A percentile compares a stretch with the other conserved stretches of the same genome.
Conservation (phyloP, 768 basidiomycete genomes). For the Tricholoma hemisulphureum region DNA sequence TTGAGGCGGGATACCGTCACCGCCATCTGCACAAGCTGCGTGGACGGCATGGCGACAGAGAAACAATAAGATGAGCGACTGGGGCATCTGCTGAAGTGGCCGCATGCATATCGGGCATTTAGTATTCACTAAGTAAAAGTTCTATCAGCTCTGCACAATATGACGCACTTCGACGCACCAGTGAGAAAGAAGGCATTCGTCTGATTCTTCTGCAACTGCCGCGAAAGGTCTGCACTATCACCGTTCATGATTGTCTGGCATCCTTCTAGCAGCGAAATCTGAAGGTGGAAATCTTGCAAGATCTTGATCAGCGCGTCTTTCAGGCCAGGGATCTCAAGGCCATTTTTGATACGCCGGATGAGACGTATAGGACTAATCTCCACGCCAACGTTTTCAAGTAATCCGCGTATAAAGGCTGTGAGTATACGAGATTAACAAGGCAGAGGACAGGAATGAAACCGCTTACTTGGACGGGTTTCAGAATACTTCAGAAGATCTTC, state of each 20-base stretch:
- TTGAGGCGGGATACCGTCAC: constrained; percentile 59
- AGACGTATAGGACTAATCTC: constrained; percentile 95
- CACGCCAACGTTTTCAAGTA: constrained; percentile 93
- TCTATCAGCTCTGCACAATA: neutral
- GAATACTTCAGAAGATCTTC: constrained; percentile 94
- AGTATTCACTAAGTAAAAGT: constrained; percentile 47
- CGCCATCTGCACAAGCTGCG: constrained; percentile 69
- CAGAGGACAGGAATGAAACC: neutral
- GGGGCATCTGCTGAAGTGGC: constrained; percentile 55
- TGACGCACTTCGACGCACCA: constrained; percentile 23
- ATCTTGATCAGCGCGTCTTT: constrained; percentile 96
- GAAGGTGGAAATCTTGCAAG: constrained; percentile 92
- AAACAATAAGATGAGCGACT: constrained; percentile 69
- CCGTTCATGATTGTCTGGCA: constrained; percentile 85
- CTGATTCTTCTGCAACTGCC: constrained; percentile 70
- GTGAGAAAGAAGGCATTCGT: constrained; percentile 36
- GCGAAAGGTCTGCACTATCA: constrained; percentile 74
- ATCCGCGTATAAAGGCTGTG: constrained; percentile 87
- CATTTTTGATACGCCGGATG: constrained; percentile 93
- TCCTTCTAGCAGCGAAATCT: constrained; percentile 89
- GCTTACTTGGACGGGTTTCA: constrained; percentile 83
- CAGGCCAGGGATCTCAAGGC: constrained; percentile 92
- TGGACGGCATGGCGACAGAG: constrained; percentile 90
- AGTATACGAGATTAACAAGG: neutral
- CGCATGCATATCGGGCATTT: constrained; percentile 66